Evolutionary conservation across 2,329 filamentous ascomycete genomes (phyloP), one percentile per base, ranked within the genome.

Genomic region (Alternaria gaisen): DNA sequence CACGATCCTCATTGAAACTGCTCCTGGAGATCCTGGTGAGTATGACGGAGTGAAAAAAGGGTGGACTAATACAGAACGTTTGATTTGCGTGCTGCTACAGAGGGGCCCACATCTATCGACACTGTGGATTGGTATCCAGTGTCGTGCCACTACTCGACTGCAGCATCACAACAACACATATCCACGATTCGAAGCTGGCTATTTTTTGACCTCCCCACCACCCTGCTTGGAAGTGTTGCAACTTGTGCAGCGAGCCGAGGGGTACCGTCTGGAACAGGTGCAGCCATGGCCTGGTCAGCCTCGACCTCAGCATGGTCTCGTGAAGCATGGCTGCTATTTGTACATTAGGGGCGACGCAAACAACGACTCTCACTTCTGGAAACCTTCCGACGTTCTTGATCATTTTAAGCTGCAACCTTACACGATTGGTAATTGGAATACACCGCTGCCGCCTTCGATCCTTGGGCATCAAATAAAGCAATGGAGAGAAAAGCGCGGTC

Each of bases 401-500:
- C 30, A 36, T 14, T 11, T 50, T 18, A 20, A 36, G 46, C 32
- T n/a, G 30, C 40, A 50, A 36, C 30, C 46, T 22, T 50, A 50
- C 20, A 24, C 32, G 11, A 36, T 50, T 16, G 46, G 16, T 24
- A 36, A 38, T 38, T 50, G 46, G 46, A 50, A 36, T 18, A 50
- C 46, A 24, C 46, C 46, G 24, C 16, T 50, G 34, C 46, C 46
- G 20, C 20, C 46, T n/a, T 50, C 30, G 46, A 20, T 50, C 9
- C 16, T 26, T 7, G 34, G 24, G 22, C 46, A 50, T n/a, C 22
- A 38, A 20, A n/a, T 50, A 20, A 36, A 38, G 30, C 30, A 50
- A 22, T 50, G 46, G 46, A 36, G 46, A 36, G 46, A 50, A 20
- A 50, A 50, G 46, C 20, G 20, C 10, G 46, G 46, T n/a, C 46